phyloP scores from a whole-genome alignment of 768 basidiomycete genomes.

The Lactarius tabidus region DNA sequence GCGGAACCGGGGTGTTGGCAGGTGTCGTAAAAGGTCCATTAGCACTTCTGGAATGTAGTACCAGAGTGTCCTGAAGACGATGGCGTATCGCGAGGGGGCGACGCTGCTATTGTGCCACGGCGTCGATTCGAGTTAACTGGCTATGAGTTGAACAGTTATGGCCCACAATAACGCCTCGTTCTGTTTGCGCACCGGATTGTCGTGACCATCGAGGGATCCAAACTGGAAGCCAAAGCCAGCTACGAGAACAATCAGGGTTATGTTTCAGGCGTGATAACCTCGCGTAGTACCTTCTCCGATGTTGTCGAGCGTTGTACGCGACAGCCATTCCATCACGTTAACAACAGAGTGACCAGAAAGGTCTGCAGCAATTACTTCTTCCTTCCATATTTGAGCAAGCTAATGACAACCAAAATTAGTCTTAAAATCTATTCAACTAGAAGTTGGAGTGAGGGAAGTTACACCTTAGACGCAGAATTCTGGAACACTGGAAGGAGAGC shows the following conservation, averaged over 20 bases:
- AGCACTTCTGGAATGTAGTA: slow-evolving; percentile 18
- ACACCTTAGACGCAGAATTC: slow-evolving; percentile 23
- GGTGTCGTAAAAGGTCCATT: slow-evolving; percentile 20
- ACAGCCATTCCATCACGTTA: slow-evolving; percentile 27
- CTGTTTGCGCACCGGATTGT: slow-evolving; percentile 25
- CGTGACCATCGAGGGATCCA: slow-evolving; percentile 25
- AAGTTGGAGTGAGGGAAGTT: neutral
- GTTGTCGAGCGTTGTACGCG: slow-evolving; percentile 28
- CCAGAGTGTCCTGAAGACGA: slow-evolving; percentile 23
- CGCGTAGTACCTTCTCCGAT: slow-evolving; percentile 27
- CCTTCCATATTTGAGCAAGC: slow-evolving; percentile 29
- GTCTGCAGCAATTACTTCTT: slow-evolving; percentile 10
- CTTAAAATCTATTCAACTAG: no score
- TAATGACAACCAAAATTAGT: neutral
- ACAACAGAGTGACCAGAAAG: slow-evolving; percentile 9
- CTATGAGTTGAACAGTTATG: neutral
- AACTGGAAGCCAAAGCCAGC: slow-evolving; percentile 29
- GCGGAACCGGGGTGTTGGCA: slow-evolving; percentile 12
- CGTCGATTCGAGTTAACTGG: neutral
- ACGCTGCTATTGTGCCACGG: neutral
- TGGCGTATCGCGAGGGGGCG: neutral
- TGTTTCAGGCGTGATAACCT: neutral
- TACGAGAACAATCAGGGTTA: neutral
- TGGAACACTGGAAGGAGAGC: slow-evolving; percentile 28
- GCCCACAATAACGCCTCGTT: slow-evolving; percentile 29